Percentiles rank a stretch among this genome's conserved stretches.
phyloP scores from a whole-genome alignment of 1,139 yeast genomes.

The Candida tunisiensis region DNA sequence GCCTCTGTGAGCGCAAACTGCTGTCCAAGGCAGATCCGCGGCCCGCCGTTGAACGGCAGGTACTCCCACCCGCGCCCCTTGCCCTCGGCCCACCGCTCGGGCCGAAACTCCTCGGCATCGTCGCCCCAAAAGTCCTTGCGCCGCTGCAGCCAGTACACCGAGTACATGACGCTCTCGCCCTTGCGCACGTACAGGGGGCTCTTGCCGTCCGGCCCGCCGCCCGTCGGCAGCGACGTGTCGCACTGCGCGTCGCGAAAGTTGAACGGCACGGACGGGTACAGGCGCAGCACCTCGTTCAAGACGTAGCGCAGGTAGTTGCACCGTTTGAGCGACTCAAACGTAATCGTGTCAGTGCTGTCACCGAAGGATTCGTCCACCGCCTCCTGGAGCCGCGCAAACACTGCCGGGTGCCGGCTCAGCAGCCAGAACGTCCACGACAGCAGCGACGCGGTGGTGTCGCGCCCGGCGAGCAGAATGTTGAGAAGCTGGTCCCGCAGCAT shows the following conservation, averaged over 20 bases:
- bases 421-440: slow-evolving; percentile 29
- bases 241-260: slow-evolving; percentile 29
- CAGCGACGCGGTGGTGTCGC: slow-evolving; percentile 36
- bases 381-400: slow-evolving; percentile 10
- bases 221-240: slow-evolving; percentile 12
- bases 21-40: slow-evolving; percentile 39
- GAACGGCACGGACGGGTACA: slow-evolving; percentile 37
- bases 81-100: slow-evolving; percentile 29
- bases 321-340: slow-evolving; percentile 32
- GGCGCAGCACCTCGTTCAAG: slow-evolving; percentile 31
- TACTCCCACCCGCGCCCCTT: slow-evolving; percentile 11
- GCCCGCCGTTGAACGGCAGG: slow-evolving; percentile 34
- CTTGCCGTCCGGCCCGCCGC: slow-evolving; percentile 15
- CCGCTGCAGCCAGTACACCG: slow-evolving; percentile 22
- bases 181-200: slow-evolving; percentile 4
- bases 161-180: slow-evolving; percentile 3
- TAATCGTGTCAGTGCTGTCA: slow-evolving; percentile 7
- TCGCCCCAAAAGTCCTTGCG: slow-evolving; percentile 27
- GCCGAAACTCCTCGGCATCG: slow-evolving; percentile 27
- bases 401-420: slow-evolving; percentile 28
- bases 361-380: slow-evolving; percentile 10
- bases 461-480: slow-evolving; percentile 33
- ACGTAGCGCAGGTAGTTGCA: slow-evolving; percentile 31
- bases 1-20: slow-evolving; percentile 41
- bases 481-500: slow-evolving; percentile 32